Conservation (phyloP, 225 moss, liverwort and hornwort species). For the Sphagnum contortum region DNA sequence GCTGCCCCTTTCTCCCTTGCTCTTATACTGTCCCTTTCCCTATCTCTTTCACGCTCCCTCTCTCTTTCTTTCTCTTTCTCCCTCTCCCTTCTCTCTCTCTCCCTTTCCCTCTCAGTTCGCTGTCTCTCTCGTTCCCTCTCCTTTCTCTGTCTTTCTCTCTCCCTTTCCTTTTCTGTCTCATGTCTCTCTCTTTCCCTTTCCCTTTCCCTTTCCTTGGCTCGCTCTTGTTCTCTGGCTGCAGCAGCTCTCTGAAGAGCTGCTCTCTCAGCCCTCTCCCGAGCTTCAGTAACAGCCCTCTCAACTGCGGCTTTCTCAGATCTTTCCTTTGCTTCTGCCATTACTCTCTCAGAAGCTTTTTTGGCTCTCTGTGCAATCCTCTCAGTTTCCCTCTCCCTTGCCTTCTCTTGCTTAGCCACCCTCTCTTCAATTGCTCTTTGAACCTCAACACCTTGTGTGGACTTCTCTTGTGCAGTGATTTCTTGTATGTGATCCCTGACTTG, state of each 20-base stretch:
- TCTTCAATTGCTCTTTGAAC: slow-evolving; percentile 34
- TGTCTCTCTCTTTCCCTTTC: slow-evolving; percentile 46
- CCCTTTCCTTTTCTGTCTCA: slow-evolving; percentile 19
- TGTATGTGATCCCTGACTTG: slow-evolving; percentile 17
- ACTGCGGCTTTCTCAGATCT: slow-evolving; percentile 77
- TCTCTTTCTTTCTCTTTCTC: slow-evolving; percentile 29
- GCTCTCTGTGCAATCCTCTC: slow-evolving; percentile 63
- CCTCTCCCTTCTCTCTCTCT: slow-evolving; percentile 8
- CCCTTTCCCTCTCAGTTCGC: slow-evolving; percentile 22
- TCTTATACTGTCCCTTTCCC: slow-evolving; percentile 49
- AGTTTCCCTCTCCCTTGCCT: slow-evolving; percentile 46
- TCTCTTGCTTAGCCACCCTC: slow-evolving; percentile 17
- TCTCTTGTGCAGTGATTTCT: slow-evolving; percentile 8
- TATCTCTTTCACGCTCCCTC: slow-evolving; percentile 31
- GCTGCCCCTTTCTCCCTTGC: slow-evolving; percentile 41
- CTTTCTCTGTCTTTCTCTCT: slow-evolving; percentile 32
- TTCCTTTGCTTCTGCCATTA: slow-evolving; percentile 65
- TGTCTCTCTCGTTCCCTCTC: slow-evolving; percentile 21
- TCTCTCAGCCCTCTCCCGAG: slow-evolving; percentile 63
- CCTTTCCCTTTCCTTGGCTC: slow-evolving; percentile 39
- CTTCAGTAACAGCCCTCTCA: slow-evolving; percentile 64
- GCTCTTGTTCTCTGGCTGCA: slow-evolving; percentile 55
- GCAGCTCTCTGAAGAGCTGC: slow-evolving; percentile 38
- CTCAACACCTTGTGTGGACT: slow-evolving; percentile 26
- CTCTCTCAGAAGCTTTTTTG: slow-evolving; percentile 54